phyloP scores from a whole-genome alignment of 2,329 filamentous ascomycete genomes.

The Phaeosphaeria sp. region DNA sequence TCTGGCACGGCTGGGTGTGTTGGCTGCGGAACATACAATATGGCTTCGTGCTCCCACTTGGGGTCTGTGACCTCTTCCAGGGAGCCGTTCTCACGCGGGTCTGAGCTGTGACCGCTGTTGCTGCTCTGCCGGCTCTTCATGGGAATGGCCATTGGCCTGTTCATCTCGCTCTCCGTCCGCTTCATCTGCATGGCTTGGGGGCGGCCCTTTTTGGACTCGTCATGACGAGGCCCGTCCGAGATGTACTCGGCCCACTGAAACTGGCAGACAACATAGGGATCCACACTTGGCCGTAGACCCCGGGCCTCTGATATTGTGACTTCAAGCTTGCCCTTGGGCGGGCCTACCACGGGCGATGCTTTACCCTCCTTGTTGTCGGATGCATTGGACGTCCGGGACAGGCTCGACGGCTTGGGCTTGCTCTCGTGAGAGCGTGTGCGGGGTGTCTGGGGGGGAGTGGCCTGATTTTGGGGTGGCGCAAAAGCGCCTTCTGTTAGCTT shows the following conservation, averaged over 20 bases:
- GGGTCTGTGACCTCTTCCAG: conserved; percentile 79
- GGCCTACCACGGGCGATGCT: conserved; percentile 67
- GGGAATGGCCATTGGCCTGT: conserved; percentile 89
- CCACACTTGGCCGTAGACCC: conserved; percentile 78
- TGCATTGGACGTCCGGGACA: conserved; percentile 59
- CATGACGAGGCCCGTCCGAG: conserved; percentile 78
- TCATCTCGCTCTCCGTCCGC: conserved; percentile 79
- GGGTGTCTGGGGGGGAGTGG: conserved; percentile 87
- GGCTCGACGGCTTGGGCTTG: conserved; percentile 50
- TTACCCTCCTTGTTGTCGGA: conserved; percentile 51
- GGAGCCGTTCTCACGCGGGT: conserved; percentile 57
- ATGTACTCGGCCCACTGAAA: conserved; percentile 98
- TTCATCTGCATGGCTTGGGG: conserved; percentile 58
- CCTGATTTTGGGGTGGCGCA: conserved; percentile 72
- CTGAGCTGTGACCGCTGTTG: conserved; percentile 80
- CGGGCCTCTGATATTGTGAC: conserved; percentile 88
- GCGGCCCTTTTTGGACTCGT: conserved; percentile 54
- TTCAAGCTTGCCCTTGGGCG: conserved; percentile 84
- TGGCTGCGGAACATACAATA: conserved; percentile 73
- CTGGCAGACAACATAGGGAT: conserved; percentile 95
- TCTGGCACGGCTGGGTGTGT: background rate
- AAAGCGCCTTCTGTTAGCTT: conserved; percentile 86
- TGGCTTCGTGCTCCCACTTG: conserved; percentile 93
- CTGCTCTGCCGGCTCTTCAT: conserved; percentile 98
- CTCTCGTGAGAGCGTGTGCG: conserved; percentile 78